A percentile compares a stretch with the other conserved stretches of the same genome.
Evolutionary conservation across 2,329 filamentous ascomycete genomes (phyloP).

Genomic region (Elsinoe fawcettii): DNA sequence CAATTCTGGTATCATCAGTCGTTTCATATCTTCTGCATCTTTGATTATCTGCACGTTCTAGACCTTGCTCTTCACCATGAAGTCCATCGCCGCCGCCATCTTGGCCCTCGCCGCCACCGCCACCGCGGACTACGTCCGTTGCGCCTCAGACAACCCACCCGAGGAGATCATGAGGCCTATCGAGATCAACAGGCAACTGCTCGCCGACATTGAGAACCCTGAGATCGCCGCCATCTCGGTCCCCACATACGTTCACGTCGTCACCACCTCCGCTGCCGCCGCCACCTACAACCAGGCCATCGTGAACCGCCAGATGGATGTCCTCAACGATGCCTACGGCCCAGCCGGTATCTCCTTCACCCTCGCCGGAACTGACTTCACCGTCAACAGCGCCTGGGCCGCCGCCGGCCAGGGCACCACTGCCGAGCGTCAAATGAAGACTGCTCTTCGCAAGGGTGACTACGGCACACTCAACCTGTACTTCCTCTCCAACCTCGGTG

Average conservation of each 20-base stretch:
- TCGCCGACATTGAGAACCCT: background rate
- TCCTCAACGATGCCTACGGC: constrained; percentile 39
- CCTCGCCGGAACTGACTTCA: constrained; percentile 43
- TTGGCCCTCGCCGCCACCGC: constrained; percentile 6
- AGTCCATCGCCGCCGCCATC: background rate
- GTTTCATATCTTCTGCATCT: background rate
- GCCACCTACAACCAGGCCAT: constrained; percentile 34
- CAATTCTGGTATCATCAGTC: background rate
- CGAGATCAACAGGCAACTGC: background rate
- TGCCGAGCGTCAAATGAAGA: constrained; percentile 46
- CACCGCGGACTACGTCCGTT: constrained; percentile 3
- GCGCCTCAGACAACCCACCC: constrained; percentile 1
- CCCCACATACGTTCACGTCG: constrained; percentile 40
- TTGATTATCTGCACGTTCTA: background rate
- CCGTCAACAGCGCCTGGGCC: constrained; percentile 49
- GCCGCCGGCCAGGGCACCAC: constrained; percentile 37
- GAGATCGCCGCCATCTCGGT: constrained; percentile 28
- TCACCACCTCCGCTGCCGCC: constrained; percentile 32
- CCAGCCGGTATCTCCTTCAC: constrained; percentile 46
- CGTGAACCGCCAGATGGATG: constrained; percentile 32
- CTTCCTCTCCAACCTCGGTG: constrained; percentile 48
- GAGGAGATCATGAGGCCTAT: constrained; percentile 4
- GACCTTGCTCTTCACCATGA: background rate
- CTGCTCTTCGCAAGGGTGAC: constrained; percentile 44
- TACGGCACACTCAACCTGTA: constrained; percentile 52